Evolutionary conservation across 176 grass and related monocot genomes (phyloP).

Genomic region (Lolium perenne): DNA sequence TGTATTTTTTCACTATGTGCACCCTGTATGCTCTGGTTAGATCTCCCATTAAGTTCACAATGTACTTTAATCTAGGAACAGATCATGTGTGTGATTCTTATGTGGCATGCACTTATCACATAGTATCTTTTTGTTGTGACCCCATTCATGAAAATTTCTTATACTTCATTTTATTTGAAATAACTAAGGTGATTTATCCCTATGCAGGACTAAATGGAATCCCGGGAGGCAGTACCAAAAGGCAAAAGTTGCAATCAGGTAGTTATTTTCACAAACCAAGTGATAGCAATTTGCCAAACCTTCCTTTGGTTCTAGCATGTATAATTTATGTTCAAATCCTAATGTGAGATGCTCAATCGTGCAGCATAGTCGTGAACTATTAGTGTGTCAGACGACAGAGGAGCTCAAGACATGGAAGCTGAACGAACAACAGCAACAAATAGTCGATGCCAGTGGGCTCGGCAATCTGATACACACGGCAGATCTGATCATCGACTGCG

Average conservation of each 20-base stretch:
- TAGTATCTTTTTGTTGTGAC: neutral
- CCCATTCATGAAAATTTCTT: no score
- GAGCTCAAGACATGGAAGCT: conserved; percentile 38
- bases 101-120: conserved; percentile 15
- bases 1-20: neutral
- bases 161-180: neutral
- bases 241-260: neutral
- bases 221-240: neutral
- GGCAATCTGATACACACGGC: conserved; percentile 21
- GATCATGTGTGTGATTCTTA: neutral
- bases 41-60: neutral
- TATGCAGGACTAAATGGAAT: conserved; percentile 2
- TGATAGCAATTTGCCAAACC: neutral
- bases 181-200: conserved; percentile 6
- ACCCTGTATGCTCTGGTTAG: neutral
- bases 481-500: neutral
- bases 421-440: conserved; percentile 32
- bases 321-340: neutral
- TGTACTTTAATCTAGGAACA: conserved; percentile 7
- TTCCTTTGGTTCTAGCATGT: neutral
- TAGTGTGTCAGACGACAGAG: conserved; percentile 20
- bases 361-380: conserved; percentile 3
- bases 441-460: conserved; percentile 29
- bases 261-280: neutral
- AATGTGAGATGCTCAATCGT: neutral